These are phyloP conservation scores for Penicillium macrosclerotiorum DNA, from an alignment of 495 filamentous ascomycete genomes.

Conservation along the genomic window DNA sequence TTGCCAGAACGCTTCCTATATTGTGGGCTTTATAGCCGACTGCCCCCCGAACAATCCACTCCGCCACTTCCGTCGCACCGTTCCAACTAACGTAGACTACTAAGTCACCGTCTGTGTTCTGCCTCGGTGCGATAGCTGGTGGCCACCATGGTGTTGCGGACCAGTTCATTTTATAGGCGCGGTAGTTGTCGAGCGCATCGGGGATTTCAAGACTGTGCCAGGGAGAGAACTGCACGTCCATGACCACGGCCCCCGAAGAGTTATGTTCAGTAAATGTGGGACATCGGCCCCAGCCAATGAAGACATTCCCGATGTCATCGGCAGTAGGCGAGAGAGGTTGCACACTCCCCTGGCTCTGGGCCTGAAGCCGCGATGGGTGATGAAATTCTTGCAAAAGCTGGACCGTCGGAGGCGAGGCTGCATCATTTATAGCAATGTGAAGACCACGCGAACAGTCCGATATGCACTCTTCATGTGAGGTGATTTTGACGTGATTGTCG, in stretches of 20 bases:
- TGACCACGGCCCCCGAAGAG: conserved; percentile 11
- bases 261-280: conserved; percentile 21
- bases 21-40: neutral
- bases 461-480: conserved; percentile 15
- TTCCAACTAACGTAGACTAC: conserved; percentile 25
- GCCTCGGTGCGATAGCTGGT: conserved; percentile 14
- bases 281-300: conserved; percentile 27
- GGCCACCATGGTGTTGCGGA: conserved; percentile 18
- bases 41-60: conserved; percentile 13
- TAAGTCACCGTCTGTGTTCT: conserved; percentile 2
- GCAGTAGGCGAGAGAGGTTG: conserved; percentile 11
- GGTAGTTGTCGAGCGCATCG: conserved; percentile 24
- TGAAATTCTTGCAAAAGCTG: conserved; percentile 13
- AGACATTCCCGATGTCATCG: conserved; percentile 15
- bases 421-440: conserved; percentile 18
- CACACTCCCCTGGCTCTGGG: conserved; percentile 21
- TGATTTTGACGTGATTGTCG: conserved; percentile 20
- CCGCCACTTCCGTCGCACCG: conserved; percentile 51
- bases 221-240: conserved; percentile 22
- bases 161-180: conserved; percentile 24
- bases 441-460: conserved; percentile 22
- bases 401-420: conserved; percentile 13
- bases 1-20: conserved; percentile 3
- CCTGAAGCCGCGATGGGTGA: conserved; percentile 16
- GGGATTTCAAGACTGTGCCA: conserved; percentile 20